These are phyloP conservation scores for Catunica adiposa DNA, from an alignment of 2,329 filamentous ascomycete species.

Conservation along the genomic window DNA sequence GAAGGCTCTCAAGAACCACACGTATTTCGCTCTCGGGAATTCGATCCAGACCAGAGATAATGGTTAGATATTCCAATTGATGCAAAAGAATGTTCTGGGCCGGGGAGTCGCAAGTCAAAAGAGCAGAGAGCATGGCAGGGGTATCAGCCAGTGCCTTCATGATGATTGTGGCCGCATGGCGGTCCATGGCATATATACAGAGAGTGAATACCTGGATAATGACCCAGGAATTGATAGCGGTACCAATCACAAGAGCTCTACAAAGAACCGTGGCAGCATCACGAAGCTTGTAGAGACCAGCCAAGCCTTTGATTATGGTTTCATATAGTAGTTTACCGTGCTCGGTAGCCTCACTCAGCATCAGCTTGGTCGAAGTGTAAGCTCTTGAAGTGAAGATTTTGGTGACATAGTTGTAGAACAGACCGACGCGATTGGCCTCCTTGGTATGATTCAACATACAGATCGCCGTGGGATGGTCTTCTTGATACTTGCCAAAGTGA, in stretches of 20 bases:
- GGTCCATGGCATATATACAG: slow-evolving; percentile 26
- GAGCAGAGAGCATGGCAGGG: slow-evolving; percentile 3
- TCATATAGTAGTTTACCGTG: slow-evolving; percentile 23
- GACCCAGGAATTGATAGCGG: slow-evolving; percentile 20
- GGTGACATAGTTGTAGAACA: slow-evolving; percentile 9
- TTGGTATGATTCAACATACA: slow-evolving; percentile 12
- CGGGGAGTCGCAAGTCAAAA: slow-evolving; percentile 7
- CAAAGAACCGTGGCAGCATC: slow-evolving; percentile 29
- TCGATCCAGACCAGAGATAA: slow-evolving; percentile 7
- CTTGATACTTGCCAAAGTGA: slow-evolving; percentile 11
- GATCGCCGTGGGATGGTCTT: slow-evolving; percentile 9
- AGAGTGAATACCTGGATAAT: slow-evolving; percentile 26
- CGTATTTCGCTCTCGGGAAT: neutral
- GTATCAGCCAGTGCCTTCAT: slow-evolving; percentile 9
- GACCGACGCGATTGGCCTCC: slow-evolving; percentile 11
- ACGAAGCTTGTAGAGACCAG: slow-evolving; percentile 30
- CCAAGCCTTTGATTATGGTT: slow-evolving; percentile 30
- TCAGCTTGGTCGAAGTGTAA: neutral
- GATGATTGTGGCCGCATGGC: slow-evolving; percentile 9
- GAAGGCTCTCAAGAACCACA: neutral
- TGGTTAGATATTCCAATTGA: slow-evolving; percentile 15
- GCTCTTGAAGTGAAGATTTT: slow-evolving; percentile 2
- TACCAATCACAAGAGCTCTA: slow-evolving; percentile 23
- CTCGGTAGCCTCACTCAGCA: neutral
- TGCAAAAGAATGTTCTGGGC: slow-evolving; percentile 13